These are phyloP conservation scores for Leishmania aethiopica DNA, from an alignment of 208 protist genomes.

Conservation along the genomic window DNA sequence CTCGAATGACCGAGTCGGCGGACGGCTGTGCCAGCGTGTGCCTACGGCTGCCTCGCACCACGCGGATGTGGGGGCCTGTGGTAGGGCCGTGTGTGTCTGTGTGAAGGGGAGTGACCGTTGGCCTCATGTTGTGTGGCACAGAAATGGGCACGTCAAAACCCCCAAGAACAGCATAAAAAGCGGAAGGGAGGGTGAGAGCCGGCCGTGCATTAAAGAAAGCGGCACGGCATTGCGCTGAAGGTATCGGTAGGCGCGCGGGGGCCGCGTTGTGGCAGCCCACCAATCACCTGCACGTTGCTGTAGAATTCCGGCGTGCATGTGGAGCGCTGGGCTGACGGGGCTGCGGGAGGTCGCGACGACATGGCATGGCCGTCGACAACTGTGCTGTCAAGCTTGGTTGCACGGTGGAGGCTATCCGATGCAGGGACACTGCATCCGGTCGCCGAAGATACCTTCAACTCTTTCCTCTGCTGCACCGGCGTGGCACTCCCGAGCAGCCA, in stretches of 20 bases:
- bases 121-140: background rate
- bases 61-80: background rate
- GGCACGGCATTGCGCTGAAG: conserved; percentile 15
- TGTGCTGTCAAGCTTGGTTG: background rate
- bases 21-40: too few relatives aligned
- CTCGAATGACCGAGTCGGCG: too few relatives aligned
- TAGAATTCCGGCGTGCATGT: background rate
- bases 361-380: background rate
- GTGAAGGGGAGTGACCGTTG: background rate
- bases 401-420: background rate
- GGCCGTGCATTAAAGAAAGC: conserved; percentile 7
- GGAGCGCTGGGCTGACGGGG: background rate
- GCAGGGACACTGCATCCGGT: background rate
- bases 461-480: background rate
- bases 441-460: background rate
- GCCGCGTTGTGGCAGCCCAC: conserved; percentile 6
- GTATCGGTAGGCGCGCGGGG: conserved; percentile 9
- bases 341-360: background rate
- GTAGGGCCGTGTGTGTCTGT: too few relatives aligned
- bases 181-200: background rate
- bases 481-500: conserved; percentile 17
- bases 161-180: background rate
- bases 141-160: background rate
- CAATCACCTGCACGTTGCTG: background rate
- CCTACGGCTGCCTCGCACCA: background rate